Evolutionary conservation across 2,329 filamentous ascomycete genomes (phyloP).

Genomic region (Herpotrichia juniperi): DNA sequence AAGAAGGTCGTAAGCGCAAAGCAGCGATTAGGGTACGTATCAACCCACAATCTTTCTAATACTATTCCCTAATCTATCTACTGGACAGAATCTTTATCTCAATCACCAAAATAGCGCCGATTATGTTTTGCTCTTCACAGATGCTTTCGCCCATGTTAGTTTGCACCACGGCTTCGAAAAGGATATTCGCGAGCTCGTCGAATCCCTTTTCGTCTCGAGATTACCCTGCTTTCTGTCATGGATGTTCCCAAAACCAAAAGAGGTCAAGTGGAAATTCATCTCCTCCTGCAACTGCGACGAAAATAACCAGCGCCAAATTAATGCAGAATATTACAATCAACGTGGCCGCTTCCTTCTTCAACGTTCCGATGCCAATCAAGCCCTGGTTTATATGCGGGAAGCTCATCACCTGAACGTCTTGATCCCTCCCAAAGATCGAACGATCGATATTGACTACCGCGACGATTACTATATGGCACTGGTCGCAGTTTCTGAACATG

Average conservation of each 20-base stretch:
- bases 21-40: not conserved
- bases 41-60: not conserved
- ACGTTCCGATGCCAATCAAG: not conserved
- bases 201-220: not conserved
- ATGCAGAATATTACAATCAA: conserved; percentile 2
- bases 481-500: too few species aligned
- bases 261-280: not conserved
- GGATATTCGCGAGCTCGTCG: not conserved
- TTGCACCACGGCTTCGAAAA: not conserved
- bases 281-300: not conserved
- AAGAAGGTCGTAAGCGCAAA: not conserved
- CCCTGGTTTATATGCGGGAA: conserved; percentile 2
- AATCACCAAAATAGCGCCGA: conserved; percentile 4
- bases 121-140: conserved; percentile 5
- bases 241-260: not conserved
- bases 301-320: not conserved
- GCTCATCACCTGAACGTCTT: not conserved
- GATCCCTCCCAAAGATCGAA: too few species aligned
- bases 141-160: not conserved
- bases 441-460: not conserved
- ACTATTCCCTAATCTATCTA: not conserved
- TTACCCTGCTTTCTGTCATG: too few species aligned
- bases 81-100: conserved; percentile 3
- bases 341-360: conserved; percentile 4
- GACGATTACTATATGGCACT: conserved; percentile 5